Conservation (phyloP, 2,329 filamentous ascomycete genomes). For the Emergomyces orientalis region DNA sequence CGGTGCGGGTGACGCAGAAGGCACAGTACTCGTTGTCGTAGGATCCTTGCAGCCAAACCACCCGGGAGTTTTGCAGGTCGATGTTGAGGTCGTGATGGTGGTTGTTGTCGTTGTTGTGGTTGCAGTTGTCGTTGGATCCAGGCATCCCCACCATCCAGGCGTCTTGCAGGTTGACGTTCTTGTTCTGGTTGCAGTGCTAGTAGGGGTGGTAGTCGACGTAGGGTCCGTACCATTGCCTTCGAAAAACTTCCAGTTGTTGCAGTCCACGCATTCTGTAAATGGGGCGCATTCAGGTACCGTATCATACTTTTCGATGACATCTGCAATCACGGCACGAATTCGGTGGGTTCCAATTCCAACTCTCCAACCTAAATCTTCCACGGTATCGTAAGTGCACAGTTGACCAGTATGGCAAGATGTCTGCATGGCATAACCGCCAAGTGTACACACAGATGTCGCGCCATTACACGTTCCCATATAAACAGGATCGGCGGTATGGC, state of each 20-base stretch:
- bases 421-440: slow-evolving; percentile 89
- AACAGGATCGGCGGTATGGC: slow-evolving; percentile 90
- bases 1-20: slow-evolving; percentile 16
- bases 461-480: slow-evolving; percentile 92
- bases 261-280: slow-evolving; percentile 78
- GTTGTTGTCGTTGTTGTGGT: slow-evolving; percentile 28
- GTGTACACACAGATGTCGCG: slow-evolving; percentile 77
- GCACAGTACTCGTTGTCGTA: slow-evolving; percentile 24
- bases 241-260: slow-evolving; percentile 88
- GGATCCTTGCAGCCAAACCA: slow-evolving; percentile 37
- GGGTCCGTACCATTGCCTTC: slow-evolving; percentile 80
- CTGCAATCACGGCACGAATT: slow-evolving; percentile 77
- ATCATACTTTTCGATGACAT: slow-evolving; percentile 78
- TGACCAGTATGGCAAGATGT: slow-evolving; percentile 82
- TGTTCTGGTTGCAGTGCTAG: slow-evolving; percentile 50
- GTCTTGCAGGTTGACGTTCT: slow-evolving; percentile 82
- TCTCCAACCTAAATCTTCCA: slow-evolving; percentile 83
- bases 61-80: slow-evolving; percentile 35
- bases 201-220: slow-evolving; percentile 53
- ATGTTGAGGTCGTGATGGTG: slow-evolving; percentile 24
- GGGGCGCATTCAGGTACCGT: slow-evolving; percentile 64
- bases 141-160: slow-evolving; percentile 76
- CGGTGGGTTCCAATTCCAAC: slow-evolving; percentile 86
- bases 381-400: slow-evolving; percentile 87
- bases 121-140: slow-evolving; percentile 41